phyloP scores from a whole-genome alignment of 495 filamentous ascomycete species.

The Aspergillus leporis region DNA sequence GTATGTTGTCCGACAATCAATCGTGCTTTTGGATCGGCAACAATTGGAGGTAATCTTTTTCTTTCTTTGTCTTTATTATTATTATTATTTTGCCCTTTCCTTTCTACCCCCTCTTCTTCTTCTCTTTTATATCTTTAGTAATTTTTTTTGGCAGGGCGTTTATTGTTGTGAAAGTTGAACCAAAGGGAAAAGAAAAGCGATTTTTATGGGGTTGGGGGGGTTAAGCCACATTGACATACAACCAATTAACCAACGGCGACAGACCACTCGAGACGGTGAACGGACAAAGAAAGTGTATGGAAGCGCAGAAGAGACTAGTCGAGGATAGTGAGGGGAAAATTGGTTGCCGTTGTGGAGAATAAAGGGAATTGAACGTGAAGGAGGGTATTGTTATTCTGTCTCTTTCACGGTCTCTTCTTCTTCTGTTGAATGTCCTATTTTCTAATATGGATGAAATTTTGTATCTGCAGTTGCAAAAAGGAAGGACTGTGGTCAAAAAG shows the following conservation, averaged over 20 bases:
- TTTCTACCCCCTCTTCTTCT: neutral
- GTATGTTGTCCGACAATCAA: no score
- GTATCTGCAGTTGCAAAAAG: neutral
- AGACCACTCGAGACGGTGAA: constrained; percentile 3
- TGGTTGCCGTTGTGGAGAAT: neutral
- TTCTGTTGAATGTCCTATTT: neutral
- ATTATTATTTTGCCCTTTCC: neutral
- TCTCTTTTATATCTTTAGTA: neutral
- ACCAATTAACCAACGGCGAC: constrained; percentile 1
- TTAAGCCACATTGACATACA: neutral
- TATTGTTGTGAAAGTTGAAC: neutral
- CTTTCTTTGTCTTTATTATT: constrained; percentile 4
- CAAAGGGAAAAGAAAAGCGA: neutral
- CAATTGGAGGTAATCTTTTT: neutral
- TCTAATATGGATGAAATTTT: neutral
- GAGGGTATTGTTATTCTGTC: neutral
- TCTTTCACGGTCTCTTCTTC: neutral
- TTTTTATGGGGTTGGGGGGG: neutral
- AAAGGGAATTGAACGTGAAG: neutral
- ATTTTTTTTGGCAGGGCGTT: neutral
- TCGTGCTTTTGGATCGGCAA: neutral
- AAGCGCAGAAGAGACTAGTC: constrained; percentile 3
- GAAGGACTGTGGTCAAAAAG: neutral
- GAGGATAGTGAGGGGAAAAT: constrained; percentile 1
- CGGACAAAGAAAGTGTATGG: neutral